These are phyloP conservation scores for Plasmodium vinckei DNA, from an alignment of 169 alveolate species.

Conservation along the genomic window DNA sequence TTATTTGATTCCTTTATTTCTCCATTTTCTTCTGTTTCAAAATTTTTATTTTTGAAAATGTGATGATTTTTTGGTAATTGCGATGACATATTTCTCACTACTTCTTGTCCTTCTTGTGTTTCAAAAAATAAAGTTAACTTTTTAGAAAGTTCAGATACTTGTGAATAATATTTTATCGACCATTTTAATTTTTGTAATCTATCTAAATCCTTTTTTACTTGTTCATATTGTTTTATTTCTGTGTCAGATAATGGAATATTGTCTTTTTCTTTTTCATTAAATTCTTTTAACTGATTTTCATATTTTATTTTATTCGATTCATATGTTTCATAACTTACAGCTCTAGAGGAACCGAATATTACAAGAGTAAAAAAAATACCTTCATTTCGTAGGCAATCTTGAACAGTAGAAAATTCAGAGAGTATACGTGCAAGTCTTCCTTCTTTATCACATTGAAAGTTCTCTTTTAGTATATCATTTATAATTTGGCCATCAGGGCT, in stretches of 20 bases:
- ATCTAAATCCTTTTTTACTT: slow-evolving; percentile 26
- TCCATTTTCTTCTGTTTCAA: neutral
- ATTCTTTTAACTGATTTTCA: slow-evolving; percentile 25
- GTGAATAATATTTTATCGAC: slow-evolving; percentile 32
- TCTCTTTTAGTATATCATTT: slow-evolving; percentile 21
- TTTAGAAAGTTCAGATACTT: slow-evolving; percentile 57
- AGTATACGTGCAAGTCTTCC: slow-evolving; percentile 82
- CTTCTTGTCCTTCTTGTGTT: slow-evolving; percentile 65
- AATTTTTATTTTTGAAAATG: slow-evolving; percentile 35
- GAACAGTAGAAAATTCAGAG: slow-evolving; percentile 81
- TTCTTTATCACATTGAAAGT: slow-evolving; percentile 77
- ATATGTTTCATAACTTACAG: slow-evolving; percentile 71
- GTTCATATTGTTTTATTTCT: slow-evolving; percentile 27
- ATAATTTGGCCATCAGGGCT: no score
- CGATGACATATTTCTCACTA: slow-evolving; percentile 50
- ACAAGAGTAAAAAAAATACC: slow-evolving; percentile 78
- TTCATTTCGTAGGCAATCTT: slow-evolving; percentile 76
- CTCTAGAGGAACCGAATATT: slow-evolving; percentile 81
- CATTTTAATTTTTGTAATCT: slow-evolving; percentile 67
- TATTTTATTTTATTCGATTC: slow-evolving; percentile 22
- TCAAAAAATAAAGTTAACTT: slow-evolving; percentile 53
- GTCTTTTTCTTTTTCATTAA: slow-evolving; percentile 16
- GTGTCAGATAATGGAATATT: slow-evolving; percentile 3
- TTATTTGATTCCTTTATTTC: slow-evolving; percentile 10
- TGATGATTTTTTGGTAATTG: slow-evolving; percentile 63